Conservation (phyloP, 345 rosid species). For the Populus euphratica region DNA sequence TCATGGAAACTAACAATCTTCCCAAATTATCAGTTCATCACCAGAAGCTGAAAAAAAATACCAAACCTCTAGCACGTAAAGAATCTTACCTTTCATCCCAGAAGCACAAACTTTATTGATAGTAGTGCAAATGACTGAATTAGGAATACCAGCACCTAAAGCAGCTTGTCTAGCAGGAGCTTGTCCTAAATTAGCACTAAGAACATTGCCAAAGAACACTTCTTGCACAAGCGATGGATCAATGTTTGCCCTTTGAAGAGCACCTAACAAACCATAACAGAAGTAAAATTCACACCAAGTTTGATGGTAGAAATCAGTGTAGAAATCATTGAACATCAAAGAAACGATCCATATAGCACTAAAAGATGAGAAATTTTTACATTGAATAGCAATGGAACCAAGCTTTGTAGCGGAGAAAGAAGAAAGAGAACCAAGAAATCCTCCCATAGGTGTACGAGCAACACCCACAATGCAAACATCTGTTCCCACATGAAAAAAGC, state of each 20-base stretch:
- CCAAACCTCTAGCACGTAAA: neutral
- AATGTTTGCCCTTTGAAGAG: conserved; percentile 78
- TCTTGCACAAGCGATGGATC: conserved; percentile 93
- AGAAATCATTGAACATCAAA: neutral
- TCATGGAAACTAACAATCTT: neutral
- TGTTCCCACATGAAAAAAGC: neutral
- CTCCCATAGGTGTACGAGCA: conserved; percentile 32
- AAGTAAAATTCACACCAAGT: neutral
- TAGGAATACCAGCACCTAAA: conserved; percentile 58
- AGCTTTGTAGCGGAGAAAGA: conserved; percentile 30
- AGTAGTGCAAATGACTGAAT: conserved; percentile 30
- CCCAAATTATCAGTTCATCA: neutral
- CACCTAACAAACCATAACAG: conserved; percentile 20
- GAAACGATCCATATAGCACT: neutral
- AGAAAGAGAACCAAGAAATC: conserved; percentile 33
- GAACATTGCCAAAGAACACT: conserved; percentile 92
- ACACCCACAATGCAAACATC: conserved; percentile 30
- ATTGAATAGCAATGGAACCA: conserved; percentile 22
- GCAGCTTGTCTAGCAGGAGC: conserved; percentile 99
- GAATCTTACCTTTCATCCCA: conserved; percentile 26
- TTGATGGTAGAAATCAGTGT: too few relatives aligned
- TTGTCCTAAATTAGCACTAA: conserved; percentile 91
- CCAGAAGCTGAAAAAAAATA: neutral
- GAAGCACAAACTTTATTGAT: conserved; percentile 34
- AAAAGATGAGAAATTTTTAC: neutral